Conservation (phyloP, 345 rosid species). For the Punica granatum region DNA sequence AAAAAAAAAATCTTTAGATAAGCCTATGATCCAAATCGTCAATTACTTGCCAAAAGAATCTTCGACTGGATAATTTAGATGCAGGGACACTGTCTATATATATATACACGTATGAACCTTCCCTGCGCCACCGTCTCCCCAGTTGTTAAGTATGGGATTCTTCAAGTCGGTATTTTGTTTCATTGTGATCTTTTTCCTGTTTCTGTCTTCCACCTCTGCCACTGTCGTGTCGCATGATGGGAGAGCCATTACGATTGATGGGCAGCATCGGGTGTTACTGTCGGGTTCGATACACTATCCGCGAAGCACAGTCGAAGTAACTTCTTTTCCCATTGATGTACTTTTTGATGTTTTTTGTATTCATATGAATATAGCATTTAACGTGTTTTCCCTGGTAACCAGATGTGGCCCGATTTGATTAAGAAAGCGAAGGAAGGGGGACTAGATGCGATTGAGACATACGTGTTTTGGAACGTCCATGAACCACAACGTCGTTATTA, state of each 20-base stretch:
- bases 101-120: too few species aligned
- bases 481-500: conserved; percentile 35
- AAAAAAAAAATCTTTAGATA: too few species aligned
- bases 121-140: too few species aligned
- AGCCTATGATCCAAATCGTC: too few species aligned
- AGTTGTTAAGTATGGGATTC: neutral
- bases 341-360: neutral
- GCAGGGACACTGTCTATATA: too few species aligned
- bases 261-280: neutral
- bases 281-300: conserved; percentile 5
- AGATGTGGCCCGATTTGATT: conserved; percentile 30
- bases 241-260: neutral
- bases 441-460: conserved; percentile 50
- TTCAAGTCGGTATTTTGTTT: neutral
- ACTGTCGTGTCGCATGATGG: neutral
- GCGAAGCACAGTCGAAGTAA: neutral
- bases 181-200: neutral
- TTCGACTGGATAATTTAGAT: too few species aligned
- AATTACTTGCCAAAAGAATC: too few species aligned
- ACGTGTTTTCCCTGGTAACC: neutral
- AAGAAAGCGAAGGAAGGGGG: conserved; percentile 44
- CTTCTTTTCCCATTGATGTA: neutral
- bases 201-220: neutral
- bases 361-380: neutral
- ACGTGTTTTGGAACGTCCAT: conserved; percentile 60